These are phyloP conservation scores for Aspergillus alliaceus DNA, from an alignment of 2,329 filamentous ascomycete species.

Conservation along the genomic window DNA sequence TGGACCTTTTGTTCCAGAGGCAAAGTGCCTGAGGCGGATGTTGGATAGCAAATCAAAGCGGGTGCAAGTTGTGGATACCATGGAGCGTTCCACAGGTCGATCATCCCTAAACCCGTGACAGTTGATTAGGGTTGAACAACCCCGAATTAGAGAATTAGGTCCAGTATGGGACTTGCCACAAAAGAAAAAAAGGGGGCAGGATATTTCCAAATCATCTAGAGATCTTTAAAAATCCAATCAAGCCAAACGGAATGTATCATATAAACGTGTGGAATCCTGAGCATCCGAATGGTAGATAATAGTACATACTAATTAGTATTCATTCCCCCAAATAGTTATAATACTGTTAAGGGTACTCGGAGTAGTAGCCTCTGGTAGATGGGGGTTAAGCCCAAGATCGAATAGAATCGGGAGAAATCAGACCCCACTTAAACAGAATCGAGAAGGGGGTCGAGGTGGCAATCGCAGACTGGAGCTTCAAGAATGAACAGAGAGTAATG, in stretches of 20 bases:
- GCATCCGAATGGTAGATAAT: not conserved
- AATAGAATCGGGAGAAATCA: not conserved
- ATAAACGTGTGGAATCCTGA: not conserved
- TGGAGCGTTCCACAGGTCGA: slow-evolving; percentile 15
- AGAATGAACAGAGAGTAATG: not conserved
- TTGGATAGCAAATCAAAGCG: slow-evolving; percentile 10
- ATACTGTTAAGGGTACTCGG: no score
- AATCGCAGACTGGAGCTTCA: not conserved
- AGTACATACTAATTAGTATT: no score
- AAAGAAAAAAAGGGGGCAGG: not conserved
- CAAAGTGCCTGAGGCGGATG: slow-evolving; percentile 3
- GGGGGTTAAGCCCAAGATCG: no score
- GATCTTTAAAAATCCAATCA: not conserved
- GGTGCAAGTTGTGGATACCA: not conserved
- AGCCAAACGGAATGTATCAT: not conserved
- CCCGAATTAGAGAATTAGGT: not conserved
- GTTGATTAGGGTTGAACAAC: not conserved
- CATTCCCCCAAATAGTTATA: no score
- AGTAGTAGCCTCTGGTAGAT: no score
- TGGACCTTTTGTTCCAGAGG: slow-evolving; percentile 2
- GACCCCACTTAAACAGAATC: not conserved
- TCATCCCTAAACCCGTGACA: slow-evolving; percentile 9
- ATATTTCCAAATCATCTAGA: not conserved
- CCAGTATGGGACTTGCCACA: slow-evolving; percentile 8
- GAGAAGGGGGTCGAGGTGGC: not conserved